Evolutionary conservation across 2,329 filamentous ascomycete genomes (phyloP), one percentile per base, ranked within the genome.

Genomic region (Pyrenophora tritici-repentis): DNA sequence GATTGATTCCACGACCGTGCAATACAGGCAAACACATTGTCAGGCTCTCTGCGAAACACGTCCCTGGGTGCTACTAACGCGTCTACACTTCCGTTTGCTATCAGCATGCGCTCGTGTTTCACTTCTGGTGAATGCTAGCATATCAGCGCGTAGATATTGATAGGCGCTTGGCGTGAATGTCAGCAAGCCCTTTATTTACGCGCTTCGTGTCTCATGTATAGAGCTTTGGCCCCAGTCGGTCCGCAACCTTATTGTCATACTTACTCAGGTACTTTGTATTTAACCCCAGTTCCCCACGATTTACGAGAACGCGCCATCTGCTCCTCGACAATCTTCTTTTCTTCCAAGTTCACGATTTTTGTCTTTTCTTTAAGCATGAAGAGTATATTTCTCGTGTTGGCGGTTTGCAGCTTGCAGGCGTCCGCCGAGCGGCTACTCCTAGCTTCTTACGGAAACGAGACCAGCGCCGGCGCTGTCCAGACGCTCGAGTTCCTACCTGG

Each of bases 361-460:
- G 8, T 32, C 17, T n/a, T 20, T 16, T 7, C 31, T 7, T 14
- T 26, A 12, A 42, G n/a, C 31, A 52, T 48, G 49, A 43, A 42
- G 33, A 38, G 26, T 9, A 44, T 61, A 26, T 34, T 66, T 26
- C 50, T 61, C 51, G 44, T 53, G 24, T 48, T 68, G 43, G 61
- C 57, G 33, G 41, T 17, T 22, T n/a, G 43, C 16, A 48, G 47
- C 22, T 38, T 29, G 26, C 26, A 36, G 29, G 36, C 24, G 9
- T 17, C 37, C 14, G 39, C 49, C 17, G 33, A 53, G 16, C 56
- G 73, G 51, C 72, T 80, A 26, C 78, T 75, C 53, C 71, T 75
- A 9, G 61, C 76, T 22, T 76, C 77, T 32, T 81, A 79, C 64
- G 68, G 49, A 61, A 42, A 38, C 29, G 36, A 16, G 31, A 17